phyloP scores from a whole-genome alignment of 352 stramenopile species.

The Blastocystis sp. region DNA sequence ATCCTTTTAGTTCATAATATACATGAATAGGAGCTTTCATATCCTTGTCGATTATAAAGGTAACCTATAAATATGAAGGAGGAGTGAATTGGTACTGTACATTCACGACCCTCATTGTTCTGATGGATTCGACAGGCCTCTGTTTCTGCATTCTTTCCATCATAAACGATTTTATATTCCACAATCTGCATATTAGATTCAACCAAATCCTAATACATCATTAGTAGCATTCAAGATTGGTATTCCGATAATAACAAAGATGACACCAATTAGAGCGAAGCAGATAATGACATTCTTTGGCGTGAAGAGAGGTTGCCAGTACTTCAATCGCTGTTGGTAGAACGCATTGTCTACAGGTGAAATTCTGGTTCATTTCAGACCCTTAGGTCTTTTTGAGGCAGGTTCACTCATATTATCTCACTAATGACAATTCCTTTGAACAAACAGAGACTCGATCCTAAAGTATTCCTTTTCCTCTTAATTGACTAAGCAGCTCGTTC shows the following conservation, averaged over 20 bases:
- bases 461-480: constrained; percentile 35
- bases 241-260: constrained; percentile 80
- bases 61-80: constrained; percentile 68
- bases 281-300: constrained; percentile 79
- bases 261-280: constrained; percentile 75
- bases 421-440: not conserved
- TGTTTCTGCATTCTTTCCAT: constrained; percentile 71
- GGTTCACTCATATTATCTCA: constrained; percentile 24
- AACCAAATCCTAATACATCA: constrained; percentile 68
- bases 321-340: constrained; percentile 68
- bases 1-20: constrained; percentile 83
- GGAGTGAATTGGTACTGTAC: not conserved
- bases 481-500: constrained; percentile 11
- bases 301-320: constrained; percentile 78
- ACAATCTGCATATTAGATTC: constrained; percentile 70
- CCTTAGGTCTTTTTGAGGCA: constrained; percentile 53
- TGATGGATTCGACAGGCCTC: constrained; percentile 70
- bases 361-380: not conserved
- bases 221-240: constrained; percentile 77
- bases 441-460: constrained; percentile 20
- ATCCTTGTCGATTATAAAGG: constrained; percentile 76
- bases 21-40: constrained; percentile 80
- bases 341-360: constrained; percentile 56
- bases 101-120: constrained; percentile 72
- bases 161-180: constrained; percentile 80